Conservation (phyloP, 2,329 filamentous ascomycete species). For the Colletotrichum falcatum region DNA sequence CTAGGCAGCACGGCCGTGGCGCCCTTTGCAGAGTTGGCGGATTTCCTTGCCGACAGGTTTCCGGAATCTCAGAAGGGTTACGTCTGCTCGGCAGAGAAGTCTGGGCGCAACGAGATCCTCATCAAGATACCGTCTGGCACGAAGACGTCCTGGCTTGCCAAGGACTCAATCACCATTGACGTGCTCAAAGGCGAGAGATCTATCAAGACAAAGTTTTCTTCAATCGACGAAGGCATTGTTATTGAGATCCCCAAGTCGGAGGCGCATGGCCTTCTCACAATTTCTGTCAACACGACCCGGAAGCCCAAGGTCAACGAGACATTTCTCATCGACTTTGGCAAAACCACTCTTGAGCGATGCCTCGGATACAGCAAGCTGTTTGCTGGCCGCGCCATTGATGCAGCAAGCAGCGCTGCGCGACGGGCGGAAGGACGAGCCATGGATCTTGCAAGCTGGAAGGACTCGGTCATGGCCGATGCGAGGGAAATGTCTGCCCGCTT, state of each 20-base stretch:
- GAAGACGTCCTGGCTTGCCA: conserved; percentile 67
- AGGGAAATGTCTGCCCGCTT: conserved; percentile 31
- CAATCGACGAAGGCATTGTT: conserved; percentile 63
- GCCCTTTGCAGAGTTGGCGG: conserved; percentile 56
- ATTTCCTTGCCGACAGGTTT: conserved; percentile 55
- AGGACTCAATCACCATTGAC: conserved; percentile 67
- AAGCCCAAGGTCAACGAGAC: conserved; percentile 72
- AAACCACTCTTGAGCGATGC: conserved; percentile 57
- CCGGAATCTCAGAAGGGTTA: conserved; percentile 48
- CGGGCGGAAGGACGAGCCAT: conserved; percentile 46
- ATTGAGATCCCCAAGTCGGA: conserved; percentile 66
- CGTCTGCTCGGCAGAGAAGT: conserved; percentile 60
- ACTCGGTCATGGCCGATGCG: conserved; percentile 8
- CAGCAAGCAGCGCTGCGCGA: conserved; percentile 48
- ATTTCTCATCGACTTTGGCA: conserved; percentile 71
- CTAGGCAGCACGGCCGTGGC: conserved; percentile 47
- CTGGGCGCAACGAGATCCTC: conserved; percentile 63
- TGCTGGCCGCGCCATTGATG: conserved; percentile 55
- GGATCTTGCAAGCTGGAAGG: conserved; percentile 16
- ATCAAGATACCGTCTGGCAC: conserved; percentile 64
- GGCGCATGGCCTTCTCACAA: conserved; percentile 67
- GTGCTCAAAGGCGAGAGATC: conserved; percentile 61
- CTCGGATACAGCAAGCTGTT: conserved; percentile 59
- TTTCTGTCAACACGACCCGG: conserved; percentile 68
- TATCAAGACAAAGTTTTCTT: conserved; percentile 62